Evolutionary conservation across 176 grass and related monocot genomes (phyloP).

Genomic region (Neostapfia colusana): DNA sequence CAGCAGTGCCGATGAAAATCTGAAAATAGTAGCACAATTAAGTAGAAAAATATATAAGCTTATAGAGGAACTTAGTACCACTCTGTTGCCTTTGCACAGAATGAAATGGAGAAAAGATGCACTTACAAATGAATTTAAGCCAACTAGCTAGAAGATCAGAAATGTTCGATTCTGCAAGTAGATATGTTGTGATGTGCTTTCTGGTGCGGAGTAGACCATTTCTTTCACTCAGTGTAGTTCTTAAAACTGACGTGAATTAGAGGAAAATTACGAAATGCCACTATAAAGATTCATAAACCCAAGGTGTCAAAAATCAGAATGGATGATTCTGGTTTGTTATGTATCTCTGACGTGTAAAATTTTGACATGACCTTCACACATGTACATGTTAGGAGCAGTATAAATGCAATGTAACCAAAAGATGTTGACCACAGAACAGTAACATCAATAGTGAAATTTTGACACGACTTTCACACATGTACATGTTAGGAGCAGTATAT

Average conservation of each 20-base stretch:
- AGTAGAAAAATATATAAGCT: not conserved
- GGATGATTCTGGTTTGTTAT: not conserved
- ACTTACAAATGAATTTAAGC: not conserved
- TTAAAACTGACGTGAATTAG: not conserved
- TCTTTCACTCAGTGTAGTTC: not conserved
- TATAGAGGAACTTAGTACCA: not conserved
- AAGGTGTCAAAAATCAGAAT: not conserved
- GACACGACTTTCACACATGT: not conserved
- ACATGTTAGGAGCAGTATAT: too few relatives aligned
- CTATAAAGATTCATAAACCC: not conserved
- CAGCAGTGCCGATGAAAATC: not conserved
- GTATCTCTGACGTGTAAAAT: not conserved
- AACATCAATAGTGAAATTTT: too few relatives aligned
- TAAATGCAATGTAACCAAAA: not conserved
- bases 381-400: not conserved
- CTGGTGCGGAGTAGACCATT: not conserved
- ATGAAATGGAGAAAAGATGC: not conserved
- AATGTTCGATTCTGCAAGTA: too few relatives aligned
- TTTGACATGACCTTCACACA: not conserved
- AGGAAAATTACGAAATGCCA: not conserved
- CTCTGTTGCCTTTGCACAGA: not conserved
- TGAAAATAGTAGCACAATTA: not conserved
- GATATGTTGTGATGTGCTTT: not conserved
- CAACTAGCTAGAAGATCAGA: not conserved
- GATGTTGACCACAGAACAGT: not conserved